Evolutionary conservation across 1,284 basidiomycete genomes (phyloP), one percentile per base, ranked within the genome.

Genomic region (Apiotrichum montevideense): DNA sequence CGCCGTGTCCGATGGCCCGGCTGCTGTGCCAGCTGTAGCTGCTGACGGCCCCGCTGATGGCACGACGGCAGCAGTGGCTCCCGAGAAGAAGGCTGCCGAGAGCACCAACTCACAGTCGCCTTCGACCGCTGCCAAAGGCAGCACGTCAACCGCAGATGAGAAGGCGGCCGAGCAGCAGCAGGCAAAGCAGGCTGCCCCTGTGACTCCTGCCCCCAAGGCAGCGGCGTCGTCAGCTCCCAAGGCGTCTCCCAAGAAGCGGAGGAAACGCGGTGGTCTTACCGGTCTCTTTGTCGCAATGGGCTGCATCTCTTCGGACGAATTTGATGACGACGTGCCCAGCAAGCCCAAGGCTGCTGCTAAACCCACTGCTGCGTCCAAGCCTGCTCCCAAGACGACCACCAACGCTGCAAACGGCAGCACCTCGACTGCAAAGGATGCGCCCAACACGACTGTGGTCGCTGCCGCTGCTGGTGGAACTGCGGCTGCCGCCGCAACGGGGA

Each of bases 271-370:
- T 35, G 73, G 71, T 21, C 58, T 74, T 6, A 66, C 71, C 1
- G 66, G 63, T 8, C 58, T 74, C 13, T 64, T 74, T 41, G 58
- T 69, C 34, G 64, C 69, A 15, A 58, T 74, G 1, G 73, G 71
- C 51, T 74, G 73, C 59, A 57, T 74, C 34, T 71, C 69, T 2
- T 66, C 69, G 10, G 62, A 65, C 47, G 73, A 73, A 44, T 71
- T 72, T 59, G 73, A 74, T 54, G 72, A 74, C 51, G 65, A 64
- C 37, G 54, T 54, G 9, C 21, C 21, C 21, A 21, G 21, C 21
- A 57, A 57, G 51, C 43, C 54, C 9, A 57, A 54, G 15, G 52
- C 53, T n/a, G 40, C 52, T 29, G 39, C 13, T 39, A 39, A 39
- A 39, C 37, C 39, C 3, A 39, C 43, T 7, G 34, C 49, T 37